Evolutionary conservation across 306 rosid genomes (phyloP), one percentile per base, ranked within the genome.

Genomic region (Vigna trinervia): DNA sequence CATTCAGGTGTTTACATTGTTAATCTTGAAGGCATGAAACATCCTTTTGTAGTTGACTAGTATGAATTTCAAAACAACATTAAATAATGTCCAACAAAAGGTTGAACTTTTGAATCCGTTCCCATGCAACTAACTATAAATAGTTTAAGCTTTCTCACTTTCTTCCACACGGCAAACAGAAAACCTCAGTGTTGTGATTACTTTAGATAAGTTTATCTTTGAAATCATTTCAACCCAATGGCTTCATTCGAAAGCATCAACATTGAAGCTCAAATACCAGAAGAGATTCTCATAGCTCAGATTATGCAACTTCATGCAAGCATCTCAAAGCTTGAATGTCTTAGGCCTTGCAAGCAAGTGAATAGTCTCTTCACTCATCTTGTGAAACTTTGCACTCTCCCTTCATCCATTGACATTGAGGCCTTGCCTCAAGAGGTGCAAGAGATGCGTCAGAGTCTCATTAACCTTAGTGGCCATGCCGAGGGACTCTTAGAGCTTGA

Each of bases 401-500:
- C 96, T 30, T 85, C 87, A 10, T 45, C 87, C 69, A 84, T 90
- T 34, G 88, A 93, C 57, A 73, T 93, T 51, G 66, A 47, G 12
- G 50, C 76, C 74, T 71, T 93, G 41, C 79, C 96, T 7, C 79
- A 84, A 69, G 88, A 90, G 2, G 78, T 81, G 8, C 78, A 85
- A 61, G 17, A 1, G 20, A 87, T 89, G 67, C 85, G 93, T 3
- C 82, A 86, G 71, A 86, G 86, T 34, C 97, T 93, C 75, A 93
- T 90, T 6, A 20, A 12, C 64, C 83, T 90, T 0, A 48, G 80
- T 19, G 91, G 97, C 69, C 59, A 14, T 26, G 94, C 94, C 7
- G 97, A 93, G 69, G 92, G 88, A 32, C 85, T 88, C n/a, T 51
- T 88, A n/a, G 97, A 90, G 87, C 80, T 89, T 2, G 92, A 93